Evolutionary conservation across 2,329 filamentous ascomycete genomes (phyloP).

Genomic region (Stagonosporopsis chrysanthemi): DNA sequence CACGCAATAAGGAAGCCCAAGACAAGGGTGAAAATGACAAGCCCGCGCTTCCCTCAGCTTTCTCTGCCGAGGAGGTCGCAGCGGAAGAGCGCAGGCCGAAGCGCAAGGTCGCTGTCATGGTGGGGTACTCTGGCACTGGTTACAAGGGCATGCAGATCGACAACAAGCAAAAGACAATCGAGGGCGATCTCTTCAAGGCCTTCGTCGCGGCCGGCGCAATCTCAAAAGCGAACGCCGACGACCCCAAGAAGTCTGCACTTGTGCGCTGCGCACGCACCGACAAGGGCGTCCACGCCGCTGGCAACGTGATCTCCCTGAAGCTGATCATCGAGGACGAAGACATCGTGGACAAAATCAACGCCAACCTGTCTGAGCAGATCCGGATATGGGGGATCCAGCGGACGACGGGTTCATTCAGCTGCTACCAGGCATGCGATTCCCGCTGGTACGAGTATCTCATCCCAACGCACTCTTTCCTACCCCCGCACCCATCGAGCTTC

Average conservation of each 20-base stretch:
- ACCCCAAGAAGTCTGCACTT: constrained; percentile 94
- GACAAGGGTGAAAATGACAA: constrained; percentile 44
- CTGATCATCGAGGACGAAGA: constrained; percentile 92
- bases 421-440: constrained; percentile 93
- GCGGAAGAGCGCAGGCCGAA: constrained; percentile 88
- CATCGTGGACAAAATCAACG: constrained; percentile 90
- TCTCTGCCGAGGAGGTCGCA: constrained; percentile 82
- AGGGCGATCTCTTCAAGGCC: constrained; percentile 91
- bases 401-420: constrained; percentile 90
- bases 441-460: constrained; percentile 98
- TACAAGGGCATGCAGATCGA: constrained; percentile 97
- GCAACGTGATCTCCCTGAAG: constrained; percentile 94
- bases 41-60: constrained; percentile 65
- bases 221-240: constrained; percentile 94
- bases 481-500: constrained; percentile 87
- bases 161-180: constrained; percentile 83
- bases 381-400: constrained; percentile 92
- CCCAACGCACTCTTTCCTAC: constrained; percentile 89
- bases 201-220: constrained; percentile 92
- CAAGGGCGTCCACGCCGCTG: constrained; percentile 95
- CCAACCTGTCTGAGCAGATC: constrained; percentile 83
- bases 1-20: constrained; percentile 48
- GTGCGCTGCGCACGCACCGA: constrained; percentile 95
- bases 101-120: constrained; percentile 92
- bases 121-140: constrained; percentile 94